These are phyloP conservation scores for Byssoonygena ceratinophila DNA, from an alignment of 2,329 filamentous ascomycete genomes.

Conservation along the genomic window DNA sequence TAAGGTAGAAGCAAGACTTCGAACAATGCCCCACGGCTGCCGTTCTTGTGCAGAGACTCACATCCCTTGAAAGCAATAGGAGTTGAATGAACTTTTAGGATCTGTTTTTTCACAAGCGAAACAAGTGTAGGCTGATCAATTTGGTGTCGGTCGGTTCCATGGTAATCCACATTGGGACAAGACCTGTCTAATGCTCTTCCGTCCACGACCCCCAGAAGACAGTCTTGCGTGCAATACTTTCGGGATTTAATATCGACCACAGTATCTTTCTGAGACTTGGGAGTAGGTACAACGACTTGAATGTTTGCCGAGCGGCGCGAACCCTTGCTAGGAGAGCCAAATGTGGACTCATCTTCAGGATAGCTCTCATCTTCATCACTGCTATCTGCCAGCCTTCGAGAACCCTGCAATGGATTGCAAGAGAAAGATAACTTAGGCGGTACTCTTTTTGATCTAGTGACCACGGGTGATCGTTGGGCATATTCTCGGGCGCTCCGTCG, in stretches of 20 bases:
- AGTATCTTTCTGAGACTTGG: neutral
- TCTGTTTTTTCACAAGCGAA: constrained; percentile 7
- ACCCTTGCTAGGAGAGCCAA: too few relatives aligned
- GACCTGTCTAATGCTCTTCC: constrained; percentile 24
- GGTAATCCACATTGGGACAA: constrained; percentile 33
- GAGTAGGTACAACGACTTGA: constrained; percentile 12
- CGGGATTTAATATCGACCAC: constrained; percentile 11
- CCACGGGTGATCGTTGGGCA: too few relatives aligned
- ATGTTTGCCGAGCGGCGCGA: constrained; percentile 6
- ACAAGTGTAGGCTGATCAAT: constrained; percentile 12
- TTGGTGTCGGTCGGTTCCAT: constrained; percentile 20
- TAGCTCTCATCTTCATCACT: too few relatives aligned
- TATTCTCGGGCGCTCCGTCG: too few relatives aligned
- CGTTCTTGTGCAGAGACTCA: constrained; percentile 17
- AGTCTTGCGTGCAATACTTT: constrained; percentile 34
- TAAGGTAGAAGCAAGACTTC: constrained; percentile 17
- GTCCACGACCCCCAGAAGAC: constrained; percentile 29
- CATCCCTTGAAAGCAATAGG: too few relatives aligned
- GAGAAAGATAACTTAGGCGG: too few relatives aligned
- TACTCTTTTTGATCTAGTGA: too few relatives aligned
- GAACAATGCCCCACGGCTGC: constrained; percentile 20
- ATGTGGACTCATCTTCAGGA: too few relatives aligned
- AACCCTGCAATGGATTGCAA: too few relatives aligned
- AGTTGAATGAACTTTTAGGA: too few relatives aligned
- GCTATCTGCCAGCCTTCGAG: too few relatives aligned